Evolutionary conservation across 208 protist genomes (phyloP).

Genomic region (Leishmania tarentolae): DNA sequence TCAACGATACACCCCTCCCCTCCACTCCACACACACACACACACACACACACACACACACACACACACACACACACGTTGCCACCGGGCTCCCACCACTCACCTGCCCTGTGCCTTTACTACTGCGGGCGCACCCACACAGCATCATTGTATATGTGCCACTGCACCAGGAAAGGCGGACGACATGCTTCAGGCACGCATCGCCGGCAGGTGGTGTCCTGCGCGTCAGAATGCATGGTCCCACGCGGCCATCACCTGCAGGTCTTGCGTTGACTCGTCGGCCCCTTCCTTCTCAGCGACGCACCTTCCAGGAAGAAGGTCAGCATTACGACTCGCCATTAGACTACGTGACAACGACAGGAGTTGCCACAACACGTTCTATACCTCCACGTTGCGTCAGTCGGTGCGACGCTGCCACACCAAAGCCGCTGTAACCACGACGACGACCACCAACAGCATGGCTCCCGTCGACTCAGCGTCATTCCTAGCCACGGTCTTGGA

Average conservation of each 20-base stretch:
- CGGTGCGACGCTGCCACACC: slow-evolving; percentile 4
- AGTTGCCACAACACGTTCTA: not conserved
- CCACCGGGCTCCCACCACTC: not conserved
- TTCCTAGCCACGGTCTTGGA: slow-evolving; percentile 72
- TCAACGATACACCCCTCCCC: not conserved
- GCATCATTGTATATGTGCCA: no score
- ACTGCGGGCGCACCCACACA: no score
- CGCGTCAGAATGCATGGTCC: not conserved
- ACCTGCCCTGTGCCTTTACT: not conserved
- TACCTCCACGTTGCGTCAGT: not conserved
- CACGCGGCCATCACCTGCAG: not conserved
- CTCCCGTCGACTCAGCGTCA: slow-evolving; percentile 3
- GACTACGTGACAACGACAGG: not conserved
- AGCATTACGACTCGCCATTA: not conserved
- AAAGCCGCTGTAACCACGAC: not conserved
- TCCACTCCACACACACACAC: not conserved
- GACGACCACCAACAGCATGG: not conserved
- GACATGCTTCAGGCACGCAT: not conserved
- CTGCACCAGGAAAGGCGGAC: not conserved
- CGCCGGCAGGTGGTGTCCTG: not conserved
- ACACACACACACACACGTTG: not conserved
- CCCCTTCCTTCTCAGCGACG: not conserved
- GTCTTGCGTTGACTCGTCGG: not conserved
- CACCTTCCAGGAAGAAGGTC: not conserved
- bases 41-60: no score